Evolutionary conservation across 495 filamentous ascomycete genomes (phyloP), one percentile per base, ranked within the genome.

Genomic region (Aspergillus carlsbadensis): DNA sequence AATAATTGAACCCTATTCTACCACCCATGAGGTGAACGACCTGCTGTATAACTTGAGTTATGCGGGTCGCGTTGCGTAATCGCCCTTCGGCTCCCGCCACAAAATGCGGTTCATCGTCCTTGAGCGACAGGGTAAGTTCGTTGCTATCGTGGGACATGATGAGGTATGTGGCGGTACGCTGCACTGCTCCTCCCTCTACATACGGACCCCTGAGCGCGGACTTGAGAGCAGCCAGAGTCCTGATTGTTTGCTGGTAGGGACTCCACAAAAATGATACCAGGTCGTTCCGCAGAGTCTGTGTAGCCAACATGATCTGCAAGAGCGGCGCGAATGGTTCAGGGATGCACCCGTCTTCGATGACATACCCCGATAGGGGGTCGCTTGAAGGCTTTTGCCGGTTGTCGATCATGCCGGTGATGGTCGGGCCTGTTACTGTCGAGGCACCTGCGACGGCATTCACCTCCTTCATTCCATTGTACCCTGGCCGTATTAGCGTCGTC

Each of bases 91-190:
- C 43, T 15, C 42, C 41, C 2, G 44, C 60, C 29, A 57, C 47
- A 6, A 62, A 14, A 26, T 10, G 36, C 20, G 58, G 10, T 10
- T 42, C 21, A 35, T 86, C 82, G 43, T 83, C 69, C 60, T 85
- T 70, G 17, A 89, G 61, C 3, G 78, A 79, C 43, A 89, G 58
- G 8, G 78, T 78, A 3, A 81, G 80, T 69, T 88, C 80, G 65
- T 87, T 86, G 45, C 78, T 83, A 58, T 87, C 86, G 58, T 89
- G 85, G 6, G 79, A 84, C 86, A 90, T 88, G 54, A 87, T 78
- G n/a, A 88, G 71, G 67, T 87, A 88, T 6, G 83, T 75, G 60
- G 87, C 81, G 0, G 84, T 90, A 50, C 69, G 79, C 59, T 81
- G 80, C 1, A 85, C 63, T 22, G 79, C 78, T 13, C 84, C 81